Evolutionary conservation across 306 rosid species (phyloP).

Genomic region (Canavalia gladiata): DNA sequence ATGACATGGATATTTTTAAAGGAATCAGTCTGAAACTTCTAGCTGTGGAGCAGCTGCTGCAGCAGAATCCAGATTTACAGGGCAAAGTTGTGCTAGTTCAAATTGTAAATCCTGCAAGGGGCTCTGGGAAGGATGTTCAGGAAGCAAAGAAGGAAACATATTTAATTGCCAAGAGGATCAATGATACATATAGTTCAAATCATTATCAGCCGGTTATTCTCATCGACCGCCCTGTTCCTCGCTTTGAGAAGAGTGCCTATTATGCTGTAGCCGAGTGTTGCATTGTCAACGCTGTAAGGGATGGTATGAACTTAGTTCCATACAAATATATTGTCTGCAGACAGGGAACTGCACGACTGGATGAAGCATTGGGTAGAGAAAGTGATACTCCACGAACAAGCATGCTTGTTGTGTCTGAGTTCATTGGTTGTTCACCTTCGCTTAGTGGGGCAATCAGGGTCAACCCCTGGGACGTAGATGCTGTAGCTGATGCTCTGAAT

Average conservation of each 20-base stretch:
- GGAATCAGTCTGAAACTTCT: conserved; percentile 85
- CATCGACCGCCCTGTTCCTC: conserved; percentile 79
- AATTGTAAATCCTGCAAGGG: conserved; percentile 91
- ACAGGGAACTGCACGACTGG: conserved; percentile 69
- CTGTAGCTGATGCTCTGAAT: conserved; percentile 80
- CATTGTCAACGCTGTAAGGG: conserved; percentile 88
- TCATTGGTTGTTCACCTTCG: conserved; percentile 91
- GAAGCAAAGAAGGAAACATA: conserved; percentile 77
- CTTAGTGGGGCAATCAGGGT: conserved; percentile 93
- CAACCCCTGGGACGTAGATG: conserved; percentile 89
- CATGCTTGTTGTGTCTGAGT: conserved; percentile 92
- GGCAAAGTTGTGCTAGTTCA: conserved; percentile 79
- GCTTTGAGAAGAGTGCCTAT: conserved; percentile 81
- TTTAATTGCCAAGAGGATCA: conserved; percentile 69
- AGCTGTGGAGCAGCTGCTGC: conserved; percentile 82
- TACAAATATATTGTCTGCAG: conserved; percentile 85
- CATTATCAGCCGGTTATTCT: conserved; percentile 74
- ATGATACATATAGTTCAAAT: conserved; percentile 63
- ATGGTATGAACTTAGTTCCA: conserved; percentile 92
- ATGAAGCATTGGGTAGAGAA: conserved; percentile 62
- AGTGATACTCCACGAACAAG: conserved; percentile 64
- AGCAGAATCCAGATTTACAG: conserved; percentile 66
- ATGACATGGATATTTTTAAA: conserved; percentile 91
- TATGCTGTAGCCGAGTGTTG: conserved; percentile 89
- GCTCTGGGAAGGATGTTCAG: conserved; percentile 83